Evolutionary conservation across 2,329 filamentous ascomycete genomes (phyloP).

Genomic region (Phyllosticta citrichinensis): DNA sequence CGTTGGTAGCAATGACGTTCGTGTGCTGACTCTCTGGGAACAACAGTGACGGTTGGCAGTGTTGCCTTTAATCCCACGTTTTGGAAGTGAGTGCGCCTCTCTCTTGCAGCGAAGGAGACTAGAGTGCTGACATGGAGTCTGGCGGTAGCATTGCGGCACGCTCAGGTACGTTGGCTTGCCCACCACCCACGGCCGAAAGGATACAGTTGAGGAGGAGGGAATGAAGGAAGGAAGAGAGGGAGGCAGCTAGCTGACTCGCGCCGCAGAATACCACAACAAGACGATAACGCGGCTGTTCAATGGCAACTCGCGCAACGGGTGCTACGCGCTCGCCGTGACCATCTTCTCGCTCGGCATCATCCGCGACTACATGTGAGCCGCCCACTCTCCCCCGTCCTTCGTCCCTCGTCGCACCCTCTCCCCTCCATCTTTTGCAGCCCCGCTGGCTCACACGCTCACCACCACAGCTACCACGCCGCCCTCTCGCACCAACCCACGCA

Average conservation of each 20-base stretch:
- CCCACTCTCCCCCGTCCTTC: background rate
- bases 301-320: constrained; percentile 66
- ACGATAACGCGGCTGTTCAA: constrained; percentile 78
- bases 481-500: constrained; percentile 67
- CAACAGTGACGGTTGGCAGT: constrained; percentile 62
- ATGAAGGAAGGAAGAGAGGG: background rate
- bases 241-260: background rate
- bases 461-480: constrained; percentile 72
- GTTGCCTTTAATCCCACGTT: constrained; percentile 98
- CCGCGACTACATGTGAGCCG: constrained; percentile 52
- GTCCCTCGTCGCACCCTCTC: background rate
- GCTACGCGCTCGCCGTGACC: constrained; percentile 76
- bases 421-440: constrained; percentile 17
- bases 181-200: background rate
- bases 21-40: background rate
- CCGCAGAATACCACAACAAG: constrained; percentile 79
- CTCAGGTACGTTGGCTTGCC: constrained; percentile 47
- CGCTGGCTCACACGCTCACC: background rate
- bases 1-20: no score
- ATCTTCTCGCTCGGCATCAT: constrained; percentile 90
- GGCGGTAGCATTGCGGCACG: constrained; percentile 64
- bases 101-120: background rate
- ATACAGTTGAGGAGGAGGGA: background rate
- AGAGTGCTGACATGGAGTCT: constrained; percentile 8
- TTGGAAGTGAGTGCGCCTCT: constrained; percentile 71